phyloP scores from a whole-genome alignment of 352 stramenopile genomes.

The Pythium scleroteichum region DNA sequence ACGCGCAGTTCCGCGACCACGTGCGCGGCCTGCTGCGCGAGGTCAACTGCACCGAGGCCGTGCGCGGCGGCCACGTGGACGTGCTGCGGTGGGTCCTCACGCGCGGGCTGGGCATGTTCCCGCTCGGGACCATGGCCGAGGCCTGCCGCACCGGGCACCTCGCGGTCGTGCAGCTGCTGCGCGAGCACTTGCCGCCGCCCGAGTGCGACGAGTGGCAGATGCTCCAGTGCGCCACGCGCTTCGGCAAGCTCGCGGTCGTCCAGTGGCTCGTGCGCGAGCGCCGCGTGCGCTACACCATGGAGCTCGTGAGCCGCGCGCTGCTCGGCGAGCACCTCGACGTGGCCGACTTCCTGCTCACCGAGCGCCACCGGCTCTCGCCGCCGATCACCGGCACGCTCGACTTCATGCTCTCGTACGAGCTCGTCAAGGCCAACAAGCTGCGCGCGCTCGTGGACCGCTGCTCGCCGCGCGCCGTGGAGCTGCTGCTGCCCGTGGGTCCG shows the following conservation, averaged over 20 bases:
- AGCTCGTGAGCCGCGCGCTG: neutral
- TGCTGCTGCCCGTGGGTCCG: constrained; percentile 8
- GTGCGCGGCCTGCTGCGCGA: constrained; percentile 4
- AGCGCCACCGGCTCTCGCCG: constrained; percentile 1
- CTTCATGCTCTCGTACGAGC: neutral
- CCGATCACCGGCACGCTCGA: neutral
- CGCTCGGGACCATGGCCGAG: neutral
- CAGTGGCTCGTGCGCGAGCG: constrained; percentile 10
- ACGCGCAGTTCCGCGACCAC: constrained; percentile 1
- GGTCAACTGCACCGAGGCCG: constrained; percentile 9
- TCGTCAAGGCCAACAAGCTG: constrained; percentile 9
- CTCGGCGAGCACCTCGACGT: neutral
- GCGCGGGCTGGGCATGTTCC: constrained; percentile 1
- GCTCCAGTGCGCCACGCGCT: neutral
- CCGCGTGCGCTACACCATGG: constrained; percentile 4
- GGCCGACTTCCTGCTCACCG: constrained; percentile 4
- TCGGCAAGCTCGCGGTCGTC: neutral
- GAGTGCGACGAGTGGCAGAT: neutral
- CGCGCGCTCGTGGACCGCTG: neutral
- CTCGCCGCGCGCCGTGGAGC: neutral
- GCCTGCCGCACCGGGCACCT: neutral
- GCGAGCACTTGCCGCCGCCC: constrained; percentile 1
- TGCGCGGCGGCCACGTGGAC: constrained; percentile 1
- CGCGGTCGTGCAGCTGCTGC: neutral
- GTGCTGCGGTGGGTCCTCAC: constrained; percentile 9